Conservation (phyloP, 2,329 filamentous ascomycete species). For the Sporothrix variecibatus region DNA sequence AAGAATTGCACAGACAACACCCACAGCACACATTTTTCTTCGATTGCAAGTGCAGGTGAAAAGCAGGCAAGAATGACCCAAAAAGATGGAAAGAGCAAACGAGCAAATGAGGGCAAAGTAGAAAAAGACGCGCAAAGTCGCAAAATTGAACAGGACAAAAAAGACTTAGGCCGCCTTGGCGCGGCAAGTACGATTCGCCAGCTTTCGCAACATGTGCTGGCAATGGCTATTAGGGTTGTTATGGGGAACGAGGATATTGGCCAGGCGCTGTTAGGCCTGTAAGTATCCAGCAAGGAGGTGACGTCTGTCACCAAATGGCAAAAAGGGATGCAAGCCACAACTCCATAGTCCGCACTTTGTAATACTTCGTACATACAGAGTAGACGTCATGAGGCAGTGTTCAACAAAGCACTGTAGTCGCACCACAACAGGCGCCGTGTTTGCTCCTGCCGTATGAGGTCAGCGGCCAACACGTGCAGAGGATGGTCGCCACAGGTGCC, state of each 20-base stretch:
- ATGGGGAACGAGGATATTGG: slow-evolving; percentile 10
- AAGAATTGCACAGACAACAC: not conserved
- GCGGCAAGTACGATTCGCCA: not conserved
- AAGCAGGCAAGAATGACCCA: not conserved
- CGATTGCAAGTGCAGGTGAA: not conserved
- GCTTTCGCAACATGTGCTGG: not conserved
- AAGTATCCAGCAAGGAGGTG: not conserved
- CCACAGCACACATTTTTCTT: not conserved
- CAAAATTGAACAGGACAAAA: not conserved
- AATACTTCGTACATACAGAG: not conserved
- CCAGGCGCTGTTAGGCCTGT: not conserved
- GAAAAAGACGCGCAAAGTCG: slow-evolving; percentile 3
- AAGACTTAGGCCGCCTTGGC: slow-evolving; percentile 12
- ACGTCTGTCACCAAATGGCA: not conserved
- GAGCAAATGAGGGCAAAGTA: not conserved
- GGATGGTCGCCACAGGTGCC: not conserved
- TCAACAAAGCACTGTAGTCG: not conserved
- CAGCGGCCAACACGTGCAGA: not conserved
- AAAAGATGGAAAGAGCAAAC: not conserved
- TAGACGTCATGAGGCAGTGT: slow-evolving; percentile 6
- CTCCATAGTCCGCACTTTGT: not conserved
- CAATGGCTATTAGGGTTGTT: not conserved
- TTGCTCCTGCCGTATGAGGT: not conserved
- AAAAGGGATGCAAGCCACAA: not conserved
- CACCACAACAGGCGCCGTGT: not conserved